Base-by-base conservation (phyloP, 164 flowering plant species). In the Macadamia integrifolia region DNA sequence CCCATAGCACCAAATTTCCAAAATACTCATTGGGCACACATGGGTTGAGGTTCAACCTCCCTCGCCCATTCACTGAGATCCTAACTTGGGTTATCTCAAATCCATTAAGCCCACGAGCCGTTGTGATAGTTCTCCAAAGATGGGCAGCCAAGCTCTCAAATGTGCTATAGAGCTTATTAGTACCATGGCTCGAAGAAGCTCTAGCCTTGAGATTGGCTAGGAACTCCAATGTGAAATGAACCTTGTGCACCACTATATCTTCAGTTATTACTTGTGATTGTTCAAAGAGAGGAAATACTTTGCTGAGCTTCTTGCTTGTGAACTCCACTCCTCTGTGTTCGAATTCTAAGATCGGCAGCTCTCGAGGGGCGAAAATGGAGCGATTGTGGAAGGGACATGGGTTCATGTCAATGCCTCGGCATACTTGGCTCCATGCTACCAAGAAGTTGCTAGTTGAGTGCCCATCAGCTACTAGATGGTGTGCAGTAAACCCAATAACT, bases 1-100 rank as follows among this genome's bases (percentile, higher is more conserved):
- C 80, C 82, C 82, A 80, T 6, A 80, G 64, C 32, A 80, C 80
- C 73, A 80, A 55, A 35, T 76, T 79, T 9, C 82, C 78, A 58
- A 72, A 67, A 13, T 67, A 72, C 28, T 71, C 77, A 6, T 60
- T 57, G 31, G 78, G 76, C 17, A 80, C 67, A 1, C 18, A 71
- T 6, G 80, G 80, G 60, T 31, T 73, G 52, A 80, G 80, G 60
- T 31, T 73, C 58, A 80, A 28, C 29, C 80, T 61, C 1, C 58
- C 18, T 1, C 83, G 79, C 9, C 78, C 83, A 50, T 80, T 65
- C n/a, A 80, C 77, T 0, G 80, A 65, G 30, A 80, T 70, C 49
- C 69, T 61, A 6, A 80, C 31, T 3, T 62, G 52, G 32, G 77
- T 77, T 8, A 73, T 72, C 61, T 80, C 75, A 1, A 1, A 30